phyloP scores from a whole-genome alignment of 352 stramenopile genomes.

The Phytophthora foliorum region DNA sequence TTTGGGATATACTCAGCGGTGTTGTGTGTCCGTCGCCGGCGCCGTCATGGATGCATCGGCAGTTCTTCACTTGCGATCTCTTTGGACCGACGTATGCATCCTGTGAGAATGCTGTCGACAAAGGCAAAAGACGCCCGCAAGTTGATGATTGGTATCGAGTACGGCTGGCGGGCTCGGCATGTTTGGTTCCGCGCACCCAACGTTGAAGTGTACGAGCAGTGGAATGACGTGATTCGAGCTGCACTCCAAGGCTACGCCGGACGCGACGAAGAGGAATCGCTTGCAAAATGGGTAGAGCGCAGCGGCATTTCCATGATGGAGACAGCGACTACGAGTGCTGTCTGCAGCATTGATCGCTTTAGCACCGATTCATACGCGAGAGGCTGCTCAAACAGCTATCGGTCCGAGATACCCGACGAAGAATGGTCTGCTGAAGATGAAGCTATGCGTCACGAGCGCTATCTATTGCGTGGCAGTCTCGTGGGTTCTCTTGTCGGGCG shows the following conservation, averaged over 20 bases:
- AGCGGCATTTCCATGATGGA: constrained; percentile 30
- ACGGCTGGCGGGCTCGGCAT: constrained; percentile 27
- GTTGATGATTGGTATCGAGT: constrained; percentile 34
- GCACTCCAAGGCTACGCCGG: constrained; percentile 20
- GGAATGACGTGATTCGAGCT: constrained; percentile 36
- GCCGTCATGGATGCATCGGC: constrained; percentile 25
- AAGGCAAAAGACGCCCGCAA: constrained; percentile 30
- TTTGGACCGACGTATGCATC: constrained; percentile 37
- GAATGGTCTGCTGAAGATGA: constrained; percentile 32
- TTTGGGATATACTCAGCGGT: constrained; percentile 29
- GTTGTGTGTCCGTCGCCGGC: constrained; percentile 25
- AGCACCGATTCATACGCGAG: constrained; percentile 31
- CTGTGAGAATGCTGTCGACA: constrained; percentile 27
- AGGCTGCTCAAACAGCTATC: constrained; percentile 29
- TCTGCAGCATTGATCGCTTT: constrained; percentile 17
- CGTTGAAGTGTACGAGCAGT: constrained; percentile 35
- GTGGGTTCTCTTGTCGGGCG: not conserved
- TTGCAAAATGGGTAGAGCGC: constrained; percentile 29
- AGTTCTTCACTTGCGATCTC: constrained; percentile 28
- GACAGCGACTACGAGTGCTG: constrained; percentile 17
- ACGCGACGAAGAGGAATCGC: constrained; percentile 17
- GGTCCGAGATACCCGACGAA: constrained; percentile 39
- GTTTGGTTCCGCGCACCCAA: constrained; percentile 36
- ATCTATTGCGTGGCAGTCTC: constrained; percentile 1
- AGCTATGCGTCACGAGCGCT: constrained; percentile 5